These are phyloP conservation scores for Colletotrichum horii DNA, from an alignment of 2,329 filamentous ascomycete genomes.

Conservation along the genomic window DNA sequence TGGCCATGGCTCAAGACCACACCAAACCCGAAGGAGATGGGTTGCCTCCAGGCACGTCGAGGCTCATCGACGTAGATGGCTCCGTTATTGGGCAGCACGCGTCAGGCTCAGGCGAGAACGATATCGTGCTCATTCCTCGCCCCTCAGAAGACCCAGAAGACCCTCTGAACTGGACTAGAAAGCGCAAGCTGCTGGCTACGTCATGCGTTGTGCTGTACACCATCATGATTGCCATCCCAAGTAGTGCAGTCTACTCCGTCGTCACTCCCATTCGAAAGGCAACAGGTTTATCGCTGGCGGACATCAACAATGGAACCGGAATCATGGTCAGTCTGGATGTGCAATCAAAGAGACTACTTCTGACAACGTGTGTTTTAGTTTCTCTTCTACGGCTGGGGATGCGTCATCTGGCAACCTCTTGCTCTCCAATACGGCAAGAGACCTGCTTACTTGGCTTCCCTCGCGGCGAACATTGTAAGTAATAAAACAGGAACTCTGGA, in stretches of 20 bases:
- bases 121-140: constrained; percentile 28
- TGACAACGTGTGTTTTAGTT: constrained; percentile 25
- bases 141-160: constrained; percentile 30
- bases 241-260: constrained; percentile 43
- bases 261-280: constrained; percentile 38
- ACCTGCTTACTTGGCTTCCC: constrained; percentile 41
- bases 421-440: constrained; percentile 51
- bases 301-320: constrained; percentile 44
- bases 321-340: constrained; percentile 30
- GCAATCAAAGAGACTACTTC: not conserved
- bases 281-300: constrained; percentile 34
- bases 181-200: constrained; percentile 24
- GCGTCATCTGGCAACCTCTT: constrained; percentile 53
- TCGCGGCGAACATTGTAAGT: constrained; percentile 34
- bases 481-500: accelerated
- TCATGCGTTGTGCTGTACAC: constrained; percentile 28
- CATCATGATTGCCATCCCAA: constrained; percentile 37
- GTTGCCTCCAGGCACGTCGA: not conserved
- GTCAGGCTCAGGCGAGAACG: not conserved
- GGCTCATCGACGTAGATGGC: constrained; percentile 9
- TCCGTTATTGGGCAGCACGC: not conserved
- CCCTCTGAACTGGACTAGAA: constrained; percentile 28
- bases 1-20: not conserved
- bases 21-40: not conserved
- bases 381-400: constrained; percentile 48